phyloP scores from a whole-genome alignment of 2,329 filamentous ascomycete species.

The Xylaria polymorpha region DNA sequence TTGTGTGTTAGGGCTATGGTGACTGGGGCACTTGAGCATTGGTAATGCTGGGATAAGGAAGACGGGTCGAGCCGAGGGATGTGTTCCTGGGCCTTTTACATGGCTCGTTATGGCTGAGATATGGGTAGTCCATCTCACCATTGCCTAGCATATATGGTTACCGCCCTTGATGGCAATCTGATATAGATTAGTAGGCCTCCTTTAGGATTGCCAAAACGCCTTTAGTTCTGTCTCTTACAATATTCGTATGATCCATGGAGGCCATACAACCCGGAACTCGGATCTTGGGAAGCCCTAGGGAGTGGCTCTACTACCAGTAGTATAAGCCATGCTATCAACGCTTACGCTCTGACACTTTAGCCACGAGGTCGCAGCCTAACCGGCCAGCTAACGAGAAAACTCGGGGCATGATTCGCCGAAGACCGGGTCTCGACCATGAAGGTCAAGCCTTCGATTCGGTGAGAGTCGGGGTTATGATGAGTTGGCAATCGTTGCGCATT shows the following conservation, averaged over 20 bases:
- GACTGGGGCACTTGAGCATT: no score
- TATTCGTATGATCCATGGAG: conserved; percentile 3
- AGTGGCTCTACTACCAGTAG: neutral
- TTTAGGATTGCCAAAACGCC: neutral
- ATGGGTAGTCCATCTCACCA: neutral
- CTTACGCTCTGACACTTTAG: conserved; percentile 12
- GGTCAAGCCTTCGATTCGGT: conserved; percentile 27
- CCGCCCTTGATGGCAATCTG: neutral
- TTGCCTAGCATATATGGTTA: neutral
- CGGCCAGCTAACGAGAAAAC: conserved; percentile 23
- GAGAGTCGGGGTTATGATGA: conserved; percentile 33
- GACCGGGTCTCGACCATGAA: conserved; percentile 15
- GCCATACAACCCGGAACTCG: neutral
- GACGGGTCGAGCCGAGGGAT: neutral
- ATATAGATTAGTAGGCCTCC: neutral
- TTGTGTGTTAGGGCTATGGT: neutral
- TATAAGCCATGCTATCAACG: conserved; percentile 3
- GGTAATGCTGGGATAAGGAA: neutral
- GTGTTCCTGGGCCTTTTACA: neutral
- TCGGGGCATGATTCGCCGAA: conserved; percentile 22
- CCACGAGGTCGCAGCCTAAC: conserved; percentile 27
- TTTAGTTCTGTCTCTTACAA: neutral
- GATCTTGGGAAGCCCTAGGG: neutral
- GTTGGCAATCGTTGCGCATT: conserved; percentile 30
- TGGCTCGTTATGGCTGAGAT: neutral